A percentile compares a stretch with the other conserved stretches of the same genome.
Conservation (phyloP, 208 protist species). For the Perkinsela sp. region DNA sequence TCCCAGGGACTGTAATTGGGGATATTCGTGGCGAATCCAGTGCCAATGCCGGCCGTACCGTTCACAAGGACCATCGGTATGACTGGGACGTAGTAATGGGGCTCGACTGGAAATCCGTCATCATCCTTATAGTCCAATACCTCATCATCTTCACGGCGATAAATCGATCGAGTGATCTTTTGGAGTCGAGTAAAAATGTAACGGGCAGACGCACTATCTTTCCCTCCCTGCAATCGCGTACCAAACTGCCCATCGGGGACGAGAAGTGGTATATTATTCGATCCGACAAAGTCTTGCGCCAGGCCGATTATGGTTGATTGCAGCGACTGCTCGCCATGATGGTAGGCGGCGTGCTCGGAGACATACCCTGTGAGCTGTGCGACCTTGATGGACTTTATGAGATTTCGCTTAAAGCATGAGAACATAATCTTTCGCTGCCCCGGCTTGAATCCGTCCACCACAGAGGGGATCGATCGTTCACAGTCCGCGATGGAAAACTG, state of each 20-base stretch:
- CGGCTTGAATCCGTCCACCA: constrained; percentile 97
- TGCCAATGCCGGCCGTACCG: constrained; percentile 94
- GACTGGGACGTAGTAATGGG: constrained; percentile 91
- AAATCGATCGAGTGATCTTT: constrained; percentile 71
- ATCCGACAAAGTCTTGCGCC: constrained; percentile 91
- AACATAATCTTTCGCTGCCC: constrained; percentile 98
- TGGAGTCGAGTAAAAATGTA: constrained; percentile 97
- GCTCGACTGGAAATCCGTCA: constrained; percentile 94
- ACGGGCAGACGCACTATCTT: constrained; percentile 86
- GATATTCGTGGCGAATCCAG: constrained; percentile 90
- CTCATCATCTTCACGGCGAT: constrained; percentile 85
- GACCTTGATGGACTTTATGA: constrained; percentile 94
- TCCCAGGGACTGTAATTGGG: constrained; percentile 93
- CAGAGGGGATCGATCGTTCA: constrained; percentile 68
- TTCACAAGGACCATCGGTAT: constrained; percentile 98
- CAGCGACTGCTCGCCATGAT: constrained; percentile 95
- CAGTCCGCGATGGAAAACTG: constrained; percentile 91
- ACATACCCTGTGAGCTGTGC: constrained; percentile 96
- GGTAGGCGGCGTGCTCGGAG: constrained; percentile 95
- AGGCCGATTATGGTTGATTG: constrained; percentile 91
- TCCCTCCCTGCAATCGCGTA: constrained; percentile 85
- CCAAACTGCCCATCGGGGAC: constrained; percentile 94
- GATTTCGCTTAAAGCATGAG: constrained; percentile 95
- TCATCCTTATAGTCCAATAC: constrained; percentile 92
- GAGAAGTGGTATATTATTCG: constrained; percentile 97